A percentile compares a stretch with the other conserved stretches of the same genome.
These are phyloP conservation scores for Diplotaxis tenuifolia DNA, from an alignment of 345 rosid species.

Conservation along the genomic window DNA sequence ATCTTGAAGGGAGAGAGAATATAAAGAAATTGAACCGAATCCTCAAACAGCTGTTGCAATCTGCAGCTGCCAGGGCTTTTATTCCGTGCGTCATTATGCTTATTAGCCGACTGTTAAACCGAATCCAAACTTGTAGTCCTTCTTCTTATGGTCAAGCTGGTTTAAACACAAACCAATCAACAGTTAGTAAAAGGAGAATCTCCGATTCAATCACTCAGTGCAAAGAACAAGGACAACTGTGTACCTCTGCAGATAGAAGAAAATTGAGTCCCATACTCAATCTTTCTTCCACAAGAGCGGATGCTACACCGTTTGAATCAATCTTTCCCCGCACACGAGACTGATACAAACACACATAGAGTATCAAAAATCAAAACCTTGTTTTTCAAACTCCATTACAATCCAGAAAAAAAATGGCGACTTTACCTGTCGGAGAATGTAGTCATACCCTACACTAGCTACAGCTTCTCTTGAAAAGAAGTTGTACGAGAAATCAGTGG, in stretches of 20 bases:
- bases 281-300: constrained; percentile 90
- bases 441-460: constrained; percentile 92
- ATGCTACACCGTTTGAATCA: constrained; percentile 79
- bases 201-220: background rate
- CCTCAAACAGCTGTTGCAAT: constrained; percentile 8
- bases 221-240: background rate
- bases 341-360: constrained; percentile 43
- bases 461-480: constrained; percentile 82
- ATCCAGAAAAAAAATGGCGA: background rate
- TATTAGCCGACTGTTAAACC: constrained; percentile 83
- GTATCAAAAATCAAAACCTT: background rate
- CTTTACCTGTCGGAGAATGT: constrained; percentile 88
- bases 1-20: constrained; percentile 2
- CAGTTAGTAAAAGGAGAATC: background rate
- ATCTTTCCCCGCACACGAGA: constrained; percentile 92
- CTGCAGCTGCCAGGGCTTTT: constrained; percentile 28
- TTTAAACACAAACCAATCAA: background rate
- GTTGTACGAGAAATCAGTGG: constrained; percentile 86
- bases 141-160: constrained; percentile 92
- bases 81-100: constrained; percentile 4
- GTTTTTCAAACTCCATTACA: background rate
- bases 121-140: constrained; percentile 90
- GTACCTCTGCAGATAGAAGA: constrained; percentile 91
- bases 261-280: constrained; percentile 86
- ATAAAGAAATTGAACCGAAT: constrained; percentile 18